Conservation (phyloP, 2,329 filamentous ascomycete species). For the Scedosporium minutisporum region DNA sequence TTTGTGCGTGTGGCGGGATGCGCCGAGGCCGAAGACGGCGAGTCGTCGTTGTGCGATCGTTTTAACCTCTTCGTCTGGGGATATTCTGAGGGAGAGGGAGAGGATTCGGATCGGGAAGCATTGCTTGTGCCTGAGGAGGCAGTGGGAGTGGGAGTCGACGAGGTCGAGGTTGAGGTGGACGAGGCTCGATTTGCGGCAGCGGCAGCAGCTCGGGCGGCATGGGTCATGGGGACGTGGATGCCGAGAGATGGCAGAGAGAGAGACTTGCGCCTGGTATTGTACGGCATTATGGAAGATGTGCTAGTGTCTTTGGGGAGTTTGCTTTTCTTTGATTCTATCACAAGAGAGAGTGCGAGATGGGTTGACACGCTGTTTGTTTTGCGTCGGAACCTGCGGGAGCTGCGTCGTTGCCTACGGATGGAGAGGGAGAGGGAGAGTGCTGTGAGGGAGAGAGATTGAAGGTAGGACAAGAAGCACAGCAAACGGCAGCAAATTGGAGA, state of each 20-base stretch:
- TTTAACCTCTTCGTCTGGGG: constrained; percentile 61
- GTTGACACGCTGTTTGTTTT: background rate
- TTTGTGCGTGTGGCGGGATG: constrained; percentile 16
- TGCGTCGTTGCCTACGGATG: background rate
- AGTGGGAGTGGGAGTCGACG: constrained; percentile 20
- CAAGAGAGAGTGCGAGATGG: background rate
- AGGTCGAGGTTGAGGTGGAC: constrained; percentile 20
- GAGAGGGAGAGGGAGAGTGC: constrained; percentile 7
- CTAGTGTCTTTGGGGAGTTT: background rate
- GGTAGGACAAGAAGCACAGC: constrained; percentile 5
- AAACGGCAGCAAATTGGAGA: background rate
- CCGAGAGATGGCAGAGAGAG: constrained; percentile 86
- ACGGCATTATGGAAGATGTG: constrained; percentile 54
- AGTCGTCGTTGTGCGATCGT: constrained; percentile 54
- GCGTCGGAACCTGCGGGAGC: constrained; percentile 5
- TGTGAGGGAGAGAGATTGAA: constrained; percentile 10
- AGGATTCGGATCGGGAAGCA: background rate
- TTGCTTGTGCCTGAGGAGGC: constrained; percentile 15
- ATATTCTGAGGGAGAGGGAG: constrained; percentile 14
- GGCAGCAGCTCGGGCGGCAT: constrained; percentile 46
- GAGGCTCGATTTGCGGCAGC: constrained; percentile 18
- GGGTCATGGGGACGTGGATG: constrained; percentile 69
- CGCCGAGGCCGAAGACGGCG: constrained; percentile 29
- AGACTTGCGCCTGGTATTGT: constrained; percentile 95
- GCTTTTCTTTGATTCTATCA: background rate